Evolutionary conservation across 2,329 filamentous ascomycete genomes (phyloP).

Genomic region (Biscogniauxia marginata): DNA sequence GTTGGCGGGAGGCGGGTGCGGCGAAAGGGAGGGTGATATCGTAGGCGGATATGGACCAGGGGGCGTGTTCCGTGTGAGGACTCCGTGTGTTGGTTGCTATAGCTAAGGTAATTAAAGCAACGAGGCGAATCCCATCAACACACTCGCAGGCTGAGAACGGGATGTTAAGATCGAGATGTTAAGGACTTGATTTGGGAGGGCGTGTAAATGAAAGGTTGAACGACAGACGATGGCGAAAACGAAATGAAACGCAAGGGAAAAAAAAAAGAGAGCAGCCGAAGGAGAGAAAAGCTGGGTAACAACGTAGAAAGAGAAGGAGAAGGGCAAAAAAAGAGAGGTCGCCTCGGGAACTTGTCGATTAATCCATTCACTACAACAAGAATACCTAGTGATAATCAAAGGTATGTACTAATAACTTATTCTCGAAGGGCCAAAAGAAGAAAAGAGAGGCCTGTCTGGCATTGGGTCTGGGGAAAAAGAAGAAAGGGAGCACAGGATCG

Average conservation of each 20-base stretch:
- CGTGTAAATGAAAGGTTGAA: background rate
- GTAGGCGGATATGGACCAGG: background rate
- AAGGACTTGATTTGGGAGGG: background rate
- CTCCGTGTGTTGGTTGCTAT: background rate
- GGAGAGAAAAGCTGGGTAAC: background rate
- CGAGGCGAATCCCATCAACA: background rate
- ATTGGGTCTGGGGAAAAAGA: background rate
- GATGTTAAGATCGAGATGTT: too few species aligned
- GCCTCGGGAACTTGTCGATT: background rate
- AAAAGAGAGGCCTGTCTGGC: background rate
- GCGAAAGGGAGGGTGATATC: constrained; percentile 1
- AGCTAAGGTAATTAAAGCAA: constrained; percentile 3
- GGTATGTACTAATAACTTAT: background rate
- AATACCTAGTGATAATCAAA: background rate
- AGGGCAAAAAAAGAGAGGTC: background rate
- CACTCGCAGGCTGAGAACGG: too few species aligned
- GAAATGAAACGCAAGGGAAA: constrained; percentile 1
- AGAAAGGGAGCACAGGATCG: background rate
- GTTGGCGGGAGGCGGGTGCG: background rate
- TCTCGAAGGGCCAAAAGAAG: background rate
- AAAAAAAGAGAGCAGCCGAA: background rate
- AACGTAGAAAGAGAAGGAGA: background rate
- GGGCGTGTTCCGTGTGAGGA: background rate
- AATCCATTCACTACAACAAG: background rate
- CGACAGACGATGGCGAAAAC: background rate